A percentile compares a stretch with the other conserved stretches of the same genome.
phyloP scores from a whole-genome alignment of 108 stramenopile genomes.

The Cyclotella atomus region DNA sequence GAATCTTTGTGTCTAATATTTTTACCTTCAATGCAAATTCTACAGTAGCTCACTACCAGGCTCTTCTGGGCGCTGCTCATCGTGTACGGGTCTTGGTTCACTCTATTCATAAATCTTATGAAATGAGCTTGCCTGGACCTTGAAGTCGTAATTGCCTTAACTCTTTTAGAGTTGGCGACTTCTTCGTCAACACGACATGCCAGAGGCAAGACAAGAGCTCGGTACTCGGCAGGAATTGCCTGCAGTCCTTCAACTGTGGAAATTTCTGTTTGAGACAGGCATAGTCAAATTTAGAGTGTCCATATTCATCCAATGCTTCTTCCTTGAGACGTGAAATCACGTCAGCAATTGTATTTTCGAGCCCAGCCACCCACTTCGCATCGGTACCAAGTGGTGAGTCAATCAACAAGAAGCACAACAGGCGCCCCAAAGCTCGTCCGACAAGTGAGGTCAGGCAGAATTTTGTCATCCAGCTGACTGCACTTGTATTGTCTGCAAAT shows the following conservation, averaged over 20 bases:
- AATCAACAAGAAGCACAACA: conserved; percentile 19
- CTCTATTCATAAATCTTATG: not conserved
- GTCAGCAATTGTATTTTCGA: conserved; percentile 30
- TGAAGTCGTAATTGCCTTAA: not conserved
- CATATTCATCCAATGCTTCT: not conserved
- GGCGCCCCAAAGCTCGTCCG: conserved; percentile 17
- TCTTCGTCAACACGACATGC: not conserved
- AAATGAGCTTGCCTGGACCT: conserved; percentile 4
- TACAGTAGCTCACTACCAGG: not conserved
- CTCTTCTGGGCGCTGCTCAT: not conserved
- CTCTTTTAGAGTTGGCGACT: not conserved
- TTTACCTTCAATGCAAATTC: not conserved
- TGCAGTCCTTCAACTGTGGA: not conserved
- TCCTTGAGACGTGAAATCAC: conserved; percentile 28
- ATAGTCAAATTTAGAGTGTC: not conserved
- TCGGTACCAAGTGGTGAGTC: conserved; percentile 16
- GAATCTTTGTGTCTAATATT: not conserved
- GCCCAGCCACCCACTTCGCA: conserved; percentile 5
- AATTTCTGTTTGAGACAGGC: not conserved
- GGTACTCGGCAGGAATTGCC: conserved; percentile 1
- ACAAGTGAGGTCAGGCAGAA: conserved; percentile 2
- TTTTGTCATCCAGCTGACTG: conserved; percentile 8
- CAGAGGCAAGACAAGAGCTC: not conserved
- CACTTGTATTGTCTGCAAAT: conserved; percentile 9
- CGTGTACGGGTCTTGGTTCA: not conserved